A percentile compares a stretch with the other conserved stretches of the same genome.
Conservation (phyloP, 345 rosid species). For the Salix caprea region DNA sequence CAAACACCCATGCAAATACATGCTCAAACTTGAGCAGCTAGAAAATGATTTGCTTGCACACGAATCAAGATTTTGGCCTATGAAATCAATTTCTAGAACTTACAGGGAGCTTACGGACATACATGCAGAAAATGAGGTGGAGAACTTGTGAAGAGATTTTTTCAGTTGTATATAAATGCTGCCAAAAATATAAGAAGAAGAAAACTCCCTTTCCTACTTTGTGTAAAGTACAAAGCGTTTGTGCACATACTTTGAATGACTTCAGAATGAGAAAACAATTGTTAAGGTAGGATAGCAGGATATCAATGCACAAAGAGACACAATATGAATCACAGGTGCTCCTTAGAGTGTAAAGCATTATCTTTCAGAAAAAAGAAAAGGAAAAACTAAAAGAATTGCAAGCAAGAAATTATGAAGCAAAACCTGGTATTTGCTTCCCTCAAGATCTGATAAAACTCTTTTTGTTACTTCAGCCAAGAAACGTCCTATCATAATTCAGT, state of each 20-base stretch:
- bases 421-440: constrained; percentile 57
- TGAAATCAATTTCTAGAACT: no score
- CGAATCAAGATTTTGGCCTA: no score
- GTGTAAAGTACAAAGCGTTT: no score
- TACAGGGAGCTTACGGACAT: no score
- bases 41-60: not conserved
- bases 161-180: no score
- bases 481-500: constrained; percentile 36
- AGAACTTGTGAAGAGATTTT: no score
- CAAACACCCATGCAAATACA: not conserved
- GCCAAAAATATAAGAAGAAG: no score
- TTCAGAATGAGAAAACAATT: no score
- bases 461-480: constrained; percentile 51
- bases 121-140: no score
- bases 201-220: no score
- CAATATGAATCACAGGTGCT: not conserved
- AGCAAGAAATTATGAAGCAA: not conserved
- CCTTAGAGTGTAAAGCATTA: no score
- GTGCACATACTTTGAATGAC: no score
- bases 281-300: not conserved
- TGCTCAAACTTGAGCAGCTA: not conserved
- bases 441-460: constrained; percentile 49
- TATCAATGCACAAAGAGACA: not conserved
- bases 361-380: not conserved
- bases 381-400: not conserved